These are phyloP conservation scores for Protoeuglena noctilucae DNA, from an alignment of 139 green algal species.

Conservation along the genomic window DNA sequence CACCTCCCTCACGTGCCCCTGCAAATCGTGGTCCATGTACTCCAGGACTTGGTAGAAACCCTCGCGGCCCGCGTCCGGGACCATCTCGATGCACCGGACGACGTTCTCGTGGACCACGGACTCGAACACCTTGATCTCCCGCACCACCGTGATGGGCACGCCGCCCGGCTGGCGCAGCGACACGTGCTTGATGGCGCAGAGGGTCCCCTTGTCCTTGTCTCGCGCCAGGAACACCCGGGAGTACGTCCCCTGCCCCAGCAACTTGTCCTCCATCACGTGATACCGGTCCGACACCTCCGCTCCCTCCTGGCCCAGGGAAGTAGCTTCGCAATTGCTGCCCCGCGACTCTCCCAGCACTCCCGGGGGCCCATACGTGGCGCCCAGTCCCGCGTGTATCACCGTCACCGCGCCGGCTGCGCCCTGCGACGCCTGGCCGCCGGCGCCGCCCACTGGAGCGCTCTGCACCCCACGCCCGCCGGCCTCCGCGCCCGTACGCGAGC, in stretches of 20 bases:
- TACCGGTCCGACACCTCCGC: too few species aligned
- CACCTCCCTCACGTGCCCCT: background rate
- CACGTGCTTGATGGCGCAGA: background rate
- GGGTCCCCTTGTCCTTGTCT: background rate
- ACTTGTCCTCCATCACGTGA: too few species aligned
- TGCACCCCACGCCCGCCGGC: too few species aligned
- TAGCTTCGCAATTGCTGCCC: too few species aligned
- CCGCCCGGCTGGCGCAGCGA: background rate
- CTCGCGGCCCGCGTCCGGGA: background rate
- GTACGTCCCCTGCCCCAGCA: background rate
- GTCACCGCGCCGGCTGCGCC: too few species aligned
- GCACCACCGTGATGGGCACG: background rate
- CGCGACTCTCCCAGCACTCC: too few species aligned
- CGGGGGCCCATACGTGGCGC: too few species aligned
- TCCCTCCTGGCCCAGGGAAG: too few species aligned
- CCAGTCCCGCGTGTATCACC: too few species aligned
- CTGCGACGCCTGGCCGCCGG: too few species aligned
- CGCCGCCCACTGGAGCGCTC: too few species aligned
- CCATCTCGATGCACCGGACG: background rate
- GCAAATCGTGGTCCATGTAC: background rate
- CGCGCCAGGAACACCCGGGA: background rate
- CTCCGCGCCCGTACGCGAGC: too few species aligned
- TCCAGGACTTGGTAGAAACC: background rate
- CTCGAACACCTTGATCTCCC: background rate
- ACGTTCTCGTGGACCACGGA: background rate